Percentiles rank a stretch among this genome's conserved stretches.
Evolutionary conservation across 305 asterid genomes (phyloP).

Genomic region (Fraxinus platypoda): DNA sequence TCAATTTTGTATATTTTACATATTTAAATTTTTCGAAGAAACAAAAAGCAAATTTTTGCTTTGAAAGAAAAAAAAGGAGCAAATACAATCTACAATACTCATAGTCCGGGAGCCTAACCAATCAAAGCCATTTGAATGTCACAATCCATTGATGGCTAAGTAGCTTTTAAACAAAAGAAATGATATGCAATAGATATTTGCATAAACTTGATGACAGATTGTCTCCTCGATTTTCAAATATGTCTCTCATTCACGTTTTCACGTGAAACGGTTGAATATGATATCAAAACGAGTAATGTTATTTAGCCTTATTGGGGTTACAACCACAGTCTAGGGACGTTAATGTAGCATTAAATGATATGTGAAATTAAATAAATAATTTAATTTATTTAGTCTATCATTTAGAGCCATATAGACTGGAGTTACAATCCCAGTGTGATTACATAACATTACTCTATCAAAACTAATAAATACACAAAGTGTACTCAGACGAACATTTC

Average conservation of each 20-base stretch:
- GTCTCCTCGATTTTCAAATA: background rate
- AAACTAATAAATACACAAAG: constrained; percentile 2
- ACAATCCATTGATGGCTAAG: constrained; percentile 1
- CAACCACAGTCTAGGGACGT: too few species aligned
- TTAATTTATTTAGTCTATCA: too few species aligned
- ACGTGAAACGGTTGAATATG: constrained; percentile 12
- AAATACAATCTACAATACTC: background rate
- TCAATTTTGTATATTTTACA: background rate
- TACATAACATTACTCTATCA: background rate
- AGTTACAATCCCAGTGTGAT: too few species aligned
- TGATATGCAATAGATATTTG: background rate
- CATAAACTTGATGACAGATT: background rate
- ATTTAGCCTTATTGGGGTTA: too few species aligned
- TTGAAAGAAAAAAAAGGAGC: too few species aligned
- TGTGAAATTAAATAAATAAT: too few species aligned
- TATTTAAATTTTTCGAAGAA: background rate
- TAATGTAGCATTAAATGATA: too few species aligned
- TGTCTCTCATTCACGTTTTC: background rate
- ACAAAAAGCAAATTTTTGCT: background rate
- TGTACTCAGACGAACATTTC: too few species aligned
- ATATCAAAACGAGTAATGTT: background rate
- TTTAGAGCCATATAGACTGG: too few species aligned
- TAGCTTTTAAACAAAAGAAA: background rate
- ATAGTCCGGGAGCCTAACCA: background rate
- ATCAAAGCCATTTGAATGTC: background rate